Evolutionary conservation across 2,329 filamentous ascomycete genomes (phyloP), one percentile per base, ranked within the genome.

Genomic region (Huntiella moniliformis): DNA sequence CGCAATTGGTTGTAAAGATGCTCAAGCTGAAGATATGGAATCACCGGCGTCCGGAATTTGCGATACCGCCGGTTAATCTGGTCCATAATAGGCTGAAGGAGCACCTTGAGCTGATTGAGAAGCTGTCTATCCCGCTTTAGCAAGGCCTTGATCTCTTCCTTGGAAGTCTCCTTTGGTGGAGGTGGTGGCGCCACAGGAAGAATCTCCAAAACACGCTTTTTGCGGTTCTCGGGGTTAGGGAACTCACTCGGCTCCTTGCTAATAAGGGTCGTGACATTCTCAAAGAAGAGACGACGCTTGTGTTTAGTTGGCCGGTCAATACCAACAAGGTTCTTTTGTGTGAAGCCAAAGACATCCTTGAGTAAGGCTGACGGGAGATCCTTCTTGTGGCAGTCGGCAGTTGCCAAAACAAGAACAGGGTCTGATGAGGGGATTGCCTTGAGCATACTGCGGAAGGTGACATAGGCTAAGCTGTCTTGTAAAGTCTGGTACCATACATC

Each of bases 11-110:
- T 77, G 55, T 84, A 83, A 1, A 96, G 67, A 58, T 96, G 94
- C 15, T 77, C 70, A 49, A 92, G 85, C 52, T 78, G 72, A 8
- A 63, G 61, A 44, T 83, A 77, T 2, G 83, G 75, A 50, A 98
- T 79, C 37, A 84, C 74, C 1, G 84, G 79, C 46, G 77, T 76
- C 50, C 86, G 74, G 63, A 96, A 96, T 53, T 85, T 85, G 58
- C 80, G 83, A 63, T 94, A 93, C 58, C 82, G 86, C 51, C 71
- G 70, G 60, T 93, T 91, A 57, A 98, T 84, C 61, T 95, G 85
- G 54, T 98, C 88, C 86, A 98, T 95, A 53, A 96, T 84, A 2
- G 84, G 85, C 60, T 95, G 87, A 46, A 98, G 76, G 45, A 80
- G 69, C 35, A 93, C 77, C 65, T 96, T 98, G 52, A 98, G 67